Conservation (phyloP, 2,329 filamentous ascomycete species). For the Trichoderma asperellum region DNA sequence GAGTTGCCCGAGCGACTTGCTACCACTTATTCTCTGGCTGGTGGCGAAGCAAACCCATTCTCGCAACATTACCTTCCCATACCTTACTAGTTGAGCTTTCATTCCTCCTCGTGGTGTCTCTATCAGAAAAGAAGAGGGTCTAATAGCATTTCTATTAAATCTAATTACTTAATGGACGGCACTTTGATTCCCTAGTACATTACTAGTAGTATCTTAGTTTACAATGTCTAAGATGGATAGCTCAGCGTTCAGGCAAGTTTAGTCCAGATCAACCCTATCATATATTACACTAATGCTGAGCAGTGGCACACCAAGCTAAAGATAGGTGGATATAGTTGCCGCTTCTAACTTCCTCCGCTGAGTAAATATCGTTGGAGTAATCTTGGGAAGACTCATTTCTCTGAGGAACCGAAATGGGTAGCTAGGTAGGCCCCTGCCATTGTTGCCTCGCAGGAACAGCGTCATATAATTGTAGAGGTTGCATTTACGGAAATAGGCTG, state of each 20-base stretch:
- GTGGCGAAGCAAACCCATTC: background rate
- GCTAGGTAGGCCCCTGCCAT: background rate
- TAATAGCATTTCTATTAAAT: background rate
- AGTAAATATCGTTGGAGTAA: background rate
- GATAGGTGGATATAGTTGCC: background rate
- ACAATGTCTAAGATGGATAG: background rate
- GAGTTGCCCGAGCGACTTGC: background rate
- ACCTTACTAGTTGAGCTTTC: background rate
- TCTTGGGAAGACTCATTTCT: background rate
- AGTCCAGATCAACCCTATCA: background rate
- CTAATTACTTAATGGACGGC: background rate
- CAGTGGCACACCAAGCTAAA: background rate
- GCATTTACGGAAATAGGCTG: background rate
- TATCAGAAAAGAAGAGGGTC: background rate
- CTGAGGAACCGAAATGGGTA: background rate
- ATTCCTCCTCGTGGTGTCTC: no score
- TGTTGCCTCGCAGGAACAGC: background rate
- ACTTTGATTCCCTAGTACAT: no score
- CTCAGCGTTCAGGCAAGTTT: background rate
- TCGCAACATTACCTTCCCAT: background rate
- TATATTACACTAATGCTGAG: background rate
- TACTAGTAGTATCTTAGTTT: background rate
- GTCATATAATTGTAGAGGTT: background rate
- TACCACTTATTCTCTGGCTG: background rate
- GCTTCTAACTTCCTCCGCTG: background rate